A percentile compares a stretch with the other conserved stretches of the same genome.
phyloP scores from a whole-genome alignment of 257 asterid species.

The Capsicum rhomboideum region DNA sequence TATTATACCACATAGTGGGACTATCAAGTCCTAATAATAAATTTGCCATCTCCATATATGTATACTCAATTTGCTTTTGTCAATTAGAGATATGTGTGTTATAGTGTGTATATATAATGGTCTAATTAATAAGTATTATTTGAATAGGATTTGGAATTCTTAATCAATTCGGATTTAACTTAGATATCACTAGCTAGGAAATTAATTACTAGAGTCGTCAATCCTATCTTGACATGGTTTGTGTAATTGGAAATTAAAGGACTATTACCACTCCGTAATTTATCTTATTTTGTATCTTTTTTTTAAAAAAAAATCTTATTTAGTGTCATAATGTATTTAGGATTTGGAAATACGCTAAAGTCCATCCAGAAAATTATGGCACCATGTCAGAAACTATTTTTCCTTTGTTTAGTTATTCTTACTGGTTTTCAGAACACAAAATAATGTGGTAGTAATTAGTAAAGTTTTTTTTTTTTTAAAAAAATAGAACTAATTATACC shows the following conservation, averaged over 20 bases:
- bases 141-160: background rate
- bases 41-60: background rate
- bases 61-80: background rate
- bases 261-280: too few species aligned
- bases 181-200: background rate
- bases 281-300: too few species aligned
- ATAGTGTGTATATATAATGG: background rate
- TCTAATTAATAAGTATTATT: background rate
- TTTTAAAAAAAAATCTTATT: too few species aligned
- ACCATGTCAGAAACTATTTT: too few species aligned
- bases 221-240: background rate
- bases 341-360: too few species aligned
- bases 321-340: background rate
- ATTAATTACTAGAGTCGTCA: background rate
- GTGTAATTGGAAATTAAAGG: background rate
- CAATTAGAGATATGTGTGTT: background rate
- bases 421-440: too few species aligned
- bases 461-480: too few species aligned
- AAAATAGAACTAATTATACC: too few species aligned
- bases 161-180: background rate
- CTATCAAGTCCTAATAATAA: background rate
- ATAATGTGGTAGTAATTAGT: too few species aligned
- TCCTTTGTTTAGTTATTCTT: too few species aligned
- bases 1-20: background rate
- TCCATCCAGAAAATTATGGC: too few species aligned